Conservation (phyloP, 768 basidiomycete species). For the Naganishia onofrii region DNA sequence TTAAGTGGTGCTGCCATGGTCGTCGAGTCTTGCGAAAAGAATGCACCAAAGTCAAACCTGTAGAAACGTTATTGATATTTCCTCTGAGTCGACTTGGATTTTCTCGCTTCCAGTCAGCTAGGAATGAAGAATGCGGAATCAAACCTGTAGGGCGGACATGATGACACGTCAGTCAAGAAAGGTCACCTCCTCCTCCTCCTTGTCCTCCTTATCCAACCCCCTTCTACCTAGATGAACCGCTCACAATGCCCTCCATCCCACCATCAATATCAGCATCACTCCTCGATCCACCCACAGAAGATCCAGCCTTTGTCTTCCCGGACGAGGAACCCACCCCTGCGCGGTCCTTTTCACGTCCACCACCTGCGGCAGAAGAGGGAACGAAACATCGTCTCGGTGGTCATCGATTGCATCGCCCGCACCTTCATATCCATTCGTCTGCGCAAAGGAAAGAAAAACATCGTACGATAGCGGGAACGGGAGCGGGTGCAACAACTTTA, state of each 20-base stretch:
- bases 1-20: constrained; percentile 17
- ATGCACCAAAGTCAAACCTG: too few relatives aligned
- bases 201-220: background rate
- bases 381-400: background rate
- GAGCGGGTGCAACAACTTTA: too few relatives aligned
- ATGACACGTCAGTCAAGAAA: too few relatives aligned
- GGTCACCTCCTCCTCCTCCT: background rate
- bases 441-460: background rate
- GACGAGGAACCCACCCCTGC: background rate
- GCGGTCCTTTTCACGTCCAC: background rate
- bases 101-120: background rate
- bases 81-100: too few relatives aligned
- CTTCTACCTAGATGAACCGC: background rate
- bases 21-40: too few relatives aligned
- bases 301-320: background rate
- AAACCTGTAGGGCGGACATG: background rate
- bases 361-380: background rate
- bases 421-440: background rate
- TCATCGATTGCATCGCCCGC: constrained; percentile 2
- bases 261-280: background rate
- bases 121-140: background rate
- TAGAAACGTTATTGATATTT: too few relatives aligned
- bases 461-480: too few relatives aligned
- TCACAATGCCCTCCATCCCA: background rate
- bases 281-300: background rate